A percentile compares a stretch with the other conserved stretches of the same genome.
Conservation (phyloP, 1,284 basidiomycete genomes). For the Thecaphora thlaspeos region DNA sequence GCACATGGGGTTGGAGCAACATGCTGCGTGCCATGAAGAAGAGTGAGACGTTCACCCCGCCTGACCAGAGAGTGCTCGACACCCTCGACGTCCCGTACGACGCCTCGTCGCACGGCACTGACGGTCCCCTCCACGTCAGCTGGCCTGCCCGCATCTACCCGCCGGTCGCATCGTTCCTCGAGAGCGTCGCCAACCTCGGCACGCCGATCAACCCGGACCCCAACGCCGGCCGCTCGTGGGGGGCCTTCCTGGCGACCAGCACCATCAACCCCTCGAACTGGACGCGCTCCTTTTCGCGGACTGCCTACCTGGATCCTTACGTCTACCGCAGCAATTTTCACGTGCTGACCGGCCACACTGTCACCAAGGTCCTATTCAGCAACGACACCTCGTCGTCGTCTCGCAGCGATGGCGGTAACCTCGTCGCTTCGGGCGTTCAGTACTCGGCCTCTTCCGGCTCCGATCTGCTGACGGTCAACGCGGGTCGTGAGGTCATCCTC, state of each 20-base stretch:
- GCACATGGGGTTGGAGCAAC: constrained; percentile 34
- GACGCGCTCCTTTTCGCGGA: constrained; percentile 69
- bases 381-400: constrained; percentile 35
- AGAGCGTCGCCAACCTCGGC: constrained; percentile 55
- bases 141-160: constrained; percentile 37
- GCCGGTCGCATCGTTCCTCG: constrained; percentile 35
- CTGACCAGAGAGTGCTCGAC: constrained; percentile 36
- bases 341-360: constrained; percentile 66
- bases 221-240: constrained; percentile 63
- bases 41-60: constrained; percentile 61
- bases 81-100: constrained; percentile 43
- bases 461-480: constrained; percentile 61
- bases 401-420: constrained; percentile 60
- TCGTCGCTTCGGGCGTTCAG: constrained; percentile 65
- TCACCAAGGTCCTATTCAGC: constrained; percentile 67
- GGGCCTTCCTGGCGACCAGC: constrained; percentile 66
- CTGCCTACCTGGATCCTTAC: constrained; percentile 70
- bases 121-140: constrained; percentile 61
- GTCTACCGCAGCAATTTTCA: constrained; percentile 67
- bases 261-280: constrained; percentile 68
- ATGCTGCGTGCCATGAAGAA: constrained; percentile 60
- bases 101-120: constrained; percentile 60
- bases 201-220: constrained; percentile 61
- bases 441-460: constrained; percentile 60
- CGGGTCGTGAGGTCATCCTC: constrained; percentile 66